Percentiles rank a stretch among this genome's conserved stretches.
Evolutionary conservation across 192 early-diverging fungal genomes (phyloP).

Genomic region (Kickxella alabastrina): DNA sequence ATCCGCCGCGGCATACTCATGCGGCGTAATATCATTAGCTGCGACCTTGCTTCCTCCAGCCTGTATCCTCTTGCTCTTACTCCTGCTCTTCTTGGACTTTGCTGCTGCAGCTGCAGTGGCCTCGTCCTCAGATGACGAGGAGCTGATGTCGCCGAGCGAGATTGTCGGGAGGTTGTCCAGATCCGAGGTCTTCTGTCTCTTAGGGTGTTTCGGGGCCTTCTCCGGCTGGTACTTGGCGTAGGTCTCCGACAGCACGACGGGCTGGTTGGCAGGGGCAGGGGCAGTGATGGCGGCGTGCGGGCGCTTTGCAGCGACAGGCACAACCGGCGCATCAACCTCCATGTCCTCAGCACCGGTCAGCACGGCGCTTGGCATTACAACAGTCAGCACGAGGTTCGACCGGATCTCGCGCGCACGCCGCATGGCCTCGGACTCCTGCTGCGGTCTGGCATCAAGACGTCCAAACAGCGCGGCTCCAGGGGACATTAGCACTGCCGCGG

Average conservation of each 20-base stretch:
- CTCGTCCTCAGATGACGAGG: background rate
- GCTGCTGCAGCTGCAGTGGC: no score
- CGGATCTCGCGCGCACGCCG: slow-evolving; percentile 29
- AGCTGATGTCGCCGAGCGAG: slow-evolving; percentile 10
- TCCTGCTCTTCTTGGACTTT: no score
- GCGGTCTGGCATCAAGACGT: no score
- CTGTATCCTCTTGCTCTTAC: background rate
- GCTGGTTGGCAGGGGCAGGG: no score
- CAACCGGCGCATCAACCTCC: background rate
- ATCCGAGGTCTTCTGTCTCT: slow-evolving; percentile 1
- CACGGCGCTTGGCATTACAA: slow-evolving; percentile 16
- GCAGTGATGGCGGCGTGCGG: slow-evolving; percentile 2
- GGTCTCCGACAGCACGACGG: slow-evolving; percentile 35
- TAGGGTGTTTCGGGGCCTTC: slow-evolving; percentile 20
- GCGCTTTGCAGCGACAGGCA: background rate
- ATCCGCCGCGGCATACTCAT: slow-evolving; percentile 12
- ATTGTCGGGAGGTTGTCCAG: slow-evolving; percentile 16
- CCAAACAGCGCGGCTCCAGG: slow-evolving; percentile 34
- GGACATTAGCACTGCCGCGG: slow-evolving; percentile 6
- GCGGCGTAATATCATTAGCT: slow-evolving; percentile 11
- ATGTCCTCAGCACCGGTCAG: background rate
- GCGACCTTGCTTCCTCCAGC: background rate
- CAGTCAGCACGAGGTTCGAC: slow-evolving; percentile 19
- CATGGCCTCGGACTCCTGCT: background rate
- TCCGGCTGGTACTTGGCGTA: slow-evolving; percentile 8